phyloP scores from a whole-genome alignment of 2,329 filamentous ascomycete species.

The Lecanoromycetidae sp. region DNA sequence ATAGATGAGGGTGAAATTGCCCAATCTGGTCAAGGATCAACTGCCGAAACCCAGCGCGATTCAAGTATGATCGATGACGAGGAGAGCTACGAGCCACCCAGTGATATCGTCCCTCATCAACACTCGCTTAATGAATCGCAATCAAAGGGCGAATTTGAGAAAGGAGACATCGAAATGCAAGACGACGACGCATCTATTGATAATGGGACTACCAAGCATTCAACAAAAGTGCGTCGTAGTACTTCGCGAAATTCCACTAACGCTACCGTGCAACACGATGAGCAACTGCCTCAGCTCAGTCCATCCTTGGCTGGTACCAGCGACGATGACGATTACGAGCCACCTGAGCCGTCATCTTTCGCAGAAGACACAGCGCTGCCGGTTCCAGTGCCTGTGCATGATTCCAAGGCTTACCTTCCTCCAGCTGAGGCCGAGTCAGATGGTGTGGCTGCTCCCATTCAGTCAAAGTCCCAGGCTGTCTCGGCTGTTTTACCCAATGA shows the following conservation, averaged over 20 bases:
- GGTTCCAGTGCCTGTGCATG: neutral
- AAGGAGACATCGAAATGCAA: neutral
- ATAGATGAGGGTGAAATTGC: constrained; percentile 14
- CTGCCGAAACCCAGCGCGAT: neutral
- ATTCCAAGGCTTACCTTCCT: neutral
- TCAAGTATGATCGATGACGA: constrained; percentile 1
- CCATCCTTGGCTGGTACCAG: constrained; percentile 1
- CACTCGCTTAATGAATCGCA: too few relatives aligned
- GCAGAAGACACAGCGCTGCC: neutral
- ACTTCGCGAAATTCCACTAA: too few relatives aligned
- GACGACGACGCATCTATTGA: neutral
- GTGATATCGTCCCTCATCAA: neutral
- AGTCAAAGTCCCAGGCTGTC: too few relatives aligned
- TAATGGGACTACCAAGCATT: too few relatives aligned
- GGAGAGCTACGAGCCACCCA: constrained; percentile 9
- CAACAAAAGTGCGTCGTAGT: too few relatives aligned
- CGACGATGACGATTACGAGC: constrained; percentile 18
- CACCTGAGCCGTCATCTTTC: constrained; percentile 14
- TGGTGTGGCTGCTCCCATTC: neutral
- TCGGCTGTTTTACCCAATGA: too few relatives aligned
- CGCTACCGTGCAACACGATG: neutral
- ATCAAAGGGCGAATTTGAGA: too few relatives aligned
- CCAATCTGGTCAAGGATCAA: neutral
- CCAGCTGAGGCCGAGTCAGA: neutral
- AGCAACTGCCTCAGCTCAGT: neutral